A percentile compares a stretch with the other conserved stretches of the same genome.
Evolutionary conservation across 2,329 filamentous ascomycete genomes (phyloP).

Genomic region (Colletotrichum sp.): DNA sequence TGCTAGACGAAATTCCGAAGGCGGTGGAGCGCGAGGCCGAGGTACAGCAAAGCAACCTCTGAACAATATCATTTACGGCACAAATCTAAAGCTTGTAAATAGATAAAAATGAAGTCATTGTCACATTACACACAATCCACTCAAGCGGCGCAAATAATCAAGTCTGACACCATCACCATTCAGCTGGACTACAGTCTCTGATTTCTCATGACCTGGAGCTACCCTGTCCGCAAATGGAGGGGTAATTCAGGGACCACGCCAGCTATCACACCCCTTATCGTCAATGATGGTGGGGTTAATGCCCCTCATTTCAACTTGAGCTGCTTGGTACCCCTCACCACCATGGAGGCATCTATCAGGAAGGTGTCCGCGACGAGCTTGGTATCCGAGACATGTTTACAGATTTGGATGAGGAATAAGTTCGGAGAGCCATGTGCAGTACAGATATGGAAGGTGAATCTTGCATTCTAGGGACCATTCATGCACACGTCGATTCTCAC

Average conservation of each 20-base stretch:
- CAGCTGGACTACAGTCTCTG: not conserved
- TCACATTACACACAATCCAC: not conserved
- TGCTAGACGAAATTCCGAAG: constrained; percentile 46
- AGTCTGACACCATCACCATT: not conserved
- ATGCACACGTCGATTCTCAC: not conserved
- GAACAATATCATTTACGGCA: not conserved
- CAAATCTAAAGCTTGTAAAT: not conserved
- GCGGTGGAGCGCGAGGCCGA: constrained; percentile 28
- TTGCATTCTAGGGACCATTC: not conserved
- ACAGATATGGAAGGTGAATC: not conserved
- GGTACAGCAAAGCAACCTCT: not conserved
- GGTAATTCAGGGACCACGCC: not conserved
- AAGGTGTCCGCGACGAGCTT: not conserved
- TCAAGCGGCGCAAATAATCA: not conserved
- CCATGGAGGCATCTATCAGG: not conserved
- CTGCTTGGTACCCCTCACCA: not conserved
- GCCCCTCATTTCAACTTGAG: not conserved
- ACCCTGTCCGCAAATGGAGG: not conserved
- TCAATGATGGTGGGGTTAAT: not conserved
- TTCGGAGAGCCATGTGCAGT: not conserved
- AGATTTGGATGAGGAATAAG: not conserved
- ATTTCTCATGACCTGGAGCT: not conserved
- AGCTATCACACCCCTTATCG: not conserved
- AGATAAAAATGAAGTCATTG: not conserved
- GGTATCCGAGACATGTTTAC: not conserved